Evolutionary conservation across 495 filamentous ascomycete species (phyloP).

Genomic region (Hypoxylon perforatum): DNA sequence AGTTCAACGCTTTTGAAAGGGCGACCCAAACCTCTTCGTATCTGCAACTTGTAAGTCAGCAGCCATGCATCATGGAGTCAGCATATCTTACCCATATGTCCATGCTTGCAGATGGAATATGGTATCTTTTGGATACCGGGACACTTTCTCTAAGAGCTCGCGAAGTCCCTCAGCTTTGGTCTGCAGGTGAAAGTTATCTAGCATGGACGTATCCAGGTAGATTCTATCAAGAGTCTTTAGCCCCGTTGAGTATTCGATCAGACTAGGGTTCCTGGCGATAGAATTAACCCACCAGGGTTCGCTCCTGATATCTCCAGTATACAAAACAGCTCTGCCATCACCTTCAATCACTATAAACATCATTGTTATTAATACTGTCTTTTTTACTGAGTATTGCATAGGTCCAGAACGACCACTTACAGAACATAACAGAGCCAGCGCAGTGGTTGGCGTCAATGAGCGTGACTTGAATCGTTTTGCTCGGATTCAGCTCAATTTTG

Average conservation of each 20-base stretch:
- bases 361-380: neutral
- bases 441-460: conserved; percentile 95
- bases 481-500: conserved; percentile 76
- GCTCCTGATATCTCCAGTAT: conserved; percentile 93
- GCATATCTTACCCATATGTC: conserved; percentile 80
- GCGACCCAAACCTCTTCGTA: conserved; percentile 93
- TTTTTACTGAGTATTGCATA: neutral
- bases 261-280: conserved; percentile 73
- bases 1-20: conserved; percentile 73
- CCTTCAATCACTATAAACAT: conserved; percentile 75
- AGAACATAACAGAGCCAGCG: conserved; percentile 90
- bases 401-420: conserved; percentile 40
- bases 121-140: conserved; percentile 76
- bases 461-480: conserved; percentile 77
- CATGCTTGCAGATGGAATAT: conserved; percentile 88
- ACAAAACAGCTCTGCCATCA: conserved; percentile 78
- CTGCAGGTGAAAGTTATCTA: conserved; percentile 57
- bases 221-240: conserved; percentile 76
- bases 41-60: conserved; percentile 25
- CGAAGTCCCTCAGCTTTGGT: conserved; percentile 76
- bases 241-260: conserved; percentile 80
- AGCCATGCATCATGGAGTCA: no score
- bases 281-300: conserved; percentile 66
- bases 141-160: conserved; percentile 77
- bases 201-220: conserved; percentile 90